Base-by-base conservation (phyloP, 2,329 filamentous ascomycete genomes). In the Bipolaris bicolor region DNA sequence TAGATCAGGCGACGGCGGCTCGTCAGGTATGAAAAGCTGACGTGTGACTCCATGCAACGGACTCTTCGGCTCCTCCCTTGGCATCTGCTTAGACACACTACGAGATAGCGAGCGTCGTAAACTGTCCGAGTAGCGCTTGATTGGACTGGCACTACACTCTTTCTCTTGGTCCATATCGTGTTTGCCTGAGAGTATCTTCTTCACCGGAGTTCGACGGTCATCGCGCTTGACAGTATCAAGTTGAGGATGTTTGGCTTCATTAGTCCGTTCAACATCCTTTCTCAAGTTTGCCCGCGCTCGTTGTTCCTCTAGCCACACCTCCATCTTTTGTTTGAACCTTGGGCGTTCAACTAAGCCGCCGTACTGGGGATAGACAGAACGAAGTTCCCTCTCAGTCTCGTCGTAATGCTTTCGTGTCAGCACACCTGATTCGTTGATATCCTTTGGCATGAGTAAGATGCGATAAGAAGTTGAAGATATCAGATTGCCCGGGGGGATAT, bases 341-440 rank as follows among this genome's bases (percentile, higher is more conserved):
- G 72, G 71, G 0, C 69, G 69, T 58, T 74, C 72, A 18, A 74
- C 61, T 1, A 74, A 45, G 18, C 66, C 63, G 29, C 73, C 73
- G 33, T 72, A 76, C 40, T 71, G 67, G 9, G 70, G 68, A 39
- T 69, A 72, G 3, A 70, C 65, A 20, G 58, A 44, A 7, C 70
- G 67, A 24, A 75, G 52, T 46, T 74, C 73, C 18, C 57, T 65
- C 55, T 75, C 70, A 1, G 68, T 40, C 3, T 69, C 65, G 3
- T 65, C 65, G 43, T 68, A 69, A n/a, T 70, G 59, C 37, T 62
- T 68, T 41, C 47, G 63, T 3, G 62, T 67, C 18, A 66, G 40
- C 10, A 62, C 18, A 15, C 55, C 56, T 6, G 47, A 31, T 7
- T 51, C 49, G 0, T 24, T 37, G 1, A 20, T 49, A 13, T 49